Percentiles rank a stretch among this genome's conserved stretches.
Evolutionary conservation across 306 rosid genomes (phyloP).

Genomic region (Cucurbita ficifolia): DNA sequence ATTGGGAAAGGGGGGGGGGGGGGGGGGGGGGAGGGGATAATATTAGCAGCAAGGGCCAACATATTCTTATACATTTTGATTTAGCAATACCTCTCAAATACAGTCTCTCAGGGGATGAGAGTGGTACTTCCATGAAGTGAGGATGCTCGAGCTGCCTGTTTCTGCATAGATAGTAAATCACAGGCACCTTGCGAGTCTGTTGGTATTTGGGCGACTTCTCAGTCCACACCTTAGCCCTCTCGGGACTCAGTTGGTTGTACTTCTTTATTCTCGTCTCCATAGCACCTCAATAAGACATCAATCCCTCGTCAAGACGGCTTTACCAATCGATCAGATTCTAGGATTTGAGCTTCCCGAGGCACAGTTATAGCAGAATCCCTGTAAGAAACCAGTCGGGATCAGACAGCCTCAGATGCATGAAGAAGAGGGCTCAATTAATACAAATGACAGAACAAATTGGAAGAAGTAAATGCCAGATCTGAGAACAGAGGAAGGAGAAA

Average conservation of each 20-base stretch:
- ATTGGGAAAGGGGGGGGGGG: not conserved
- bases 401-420: not conserved
- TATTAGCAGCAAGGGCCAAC: not conserved
- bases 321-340: not conserved
- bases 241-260: conserved; percentile 69
- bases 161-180: conserved; percentile 70
- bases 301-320: not conserved
- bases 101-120: conserved; percentile 58
- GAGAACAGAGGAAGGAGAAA: not conserved
- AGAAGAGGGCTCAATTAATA: not conserved
- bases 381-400: not conserved
- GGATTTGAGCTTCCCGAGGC: not conserved
- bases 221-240: conserved; percentile 83
- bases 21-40: no score
- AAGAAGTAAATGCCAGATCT: not conserved
- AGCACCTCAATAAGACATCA: conserved; percentile 19
- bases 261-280: conserved; percentile 73
- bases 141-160: conserved; percentile 90
- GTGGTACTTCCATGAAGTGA: conserved; percentile 85
- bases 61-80: not conserved
- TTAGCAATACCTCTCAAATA: conserved; percentile 50
- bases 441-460: not conserved
- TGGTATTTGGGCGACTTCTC: conserved; percentile 76
- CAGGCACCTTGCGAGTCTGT: conserved; percentile 66
- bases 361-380: not conserved